Evolutionary conservation across 2,329 filamentous ascomycete species (phyloP).

Genomic region (Hymenoscyphus fructigenus): DNA sequence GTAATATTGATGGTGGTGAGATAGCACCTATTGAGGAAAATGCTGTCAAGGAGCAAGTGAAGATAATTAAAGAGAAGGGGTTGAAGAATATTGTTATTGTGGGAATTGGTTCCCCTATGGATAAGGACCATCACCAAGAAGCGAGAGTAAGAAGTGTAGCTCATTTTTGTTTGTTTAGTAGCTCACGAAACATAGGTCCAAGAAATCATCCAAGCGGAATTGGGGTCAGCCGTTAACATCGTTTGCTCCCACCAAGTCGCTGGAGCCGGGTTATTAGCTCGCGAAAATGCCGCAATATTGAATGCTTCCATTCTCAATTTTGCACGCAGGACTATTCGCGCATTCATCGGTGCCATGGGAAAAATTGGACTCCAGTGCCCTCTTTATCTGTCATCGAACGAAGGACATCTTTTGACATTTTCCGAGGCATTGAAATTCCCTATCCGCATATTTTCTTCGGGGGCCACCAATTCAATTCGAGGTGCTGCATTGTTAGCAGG

Average conservation of each 20-base stretch:
- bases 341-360: constrained; percentile 52
- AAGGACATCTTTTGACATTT: constrained; percentile 57
- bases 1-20: constrained; percentile 48
- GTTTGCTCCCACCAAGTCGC: constrained; percentile 50
- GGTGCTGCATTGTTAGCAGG: constrained; percentile 56
- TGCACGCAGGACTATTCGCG: constrained; percentile 53
- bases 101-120: constrained; percentile 57
- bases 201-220: constrained; percentile 27
- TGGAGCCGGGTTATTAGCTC: constrained; percentile 48
- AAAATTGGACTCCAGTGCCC: constrained; percentile 45
- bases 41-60: constrained; percentile 41
- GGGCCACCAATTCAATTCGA: constrained; percentile 62
- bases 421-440: constrained; percentile 54
- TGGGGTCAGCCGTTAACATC: constrained; percentile 40
- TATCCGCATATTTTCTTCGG: constrained; percentile 60
- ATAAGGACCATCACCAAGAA: constrained; percentile 52
- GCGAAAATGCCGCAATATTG: constrained; percentile 63
- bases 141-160: constrained; percentile 41
- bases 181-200: background rate
- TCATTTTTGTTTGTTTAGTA: too few species aligned
- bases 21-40: constrained; percentile 41
- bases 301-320: constrained; percentile 61
- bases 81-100: constrained; percentile 46
- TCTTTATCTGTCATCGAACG: constrained; percentile 59
- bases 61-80: constrained; percentile 25